These are phyloP conservation scores for Amanita inopinata DNA, from an alignment of 768 basidiomycete genomes.

Conservation along the genomic window DNA sequence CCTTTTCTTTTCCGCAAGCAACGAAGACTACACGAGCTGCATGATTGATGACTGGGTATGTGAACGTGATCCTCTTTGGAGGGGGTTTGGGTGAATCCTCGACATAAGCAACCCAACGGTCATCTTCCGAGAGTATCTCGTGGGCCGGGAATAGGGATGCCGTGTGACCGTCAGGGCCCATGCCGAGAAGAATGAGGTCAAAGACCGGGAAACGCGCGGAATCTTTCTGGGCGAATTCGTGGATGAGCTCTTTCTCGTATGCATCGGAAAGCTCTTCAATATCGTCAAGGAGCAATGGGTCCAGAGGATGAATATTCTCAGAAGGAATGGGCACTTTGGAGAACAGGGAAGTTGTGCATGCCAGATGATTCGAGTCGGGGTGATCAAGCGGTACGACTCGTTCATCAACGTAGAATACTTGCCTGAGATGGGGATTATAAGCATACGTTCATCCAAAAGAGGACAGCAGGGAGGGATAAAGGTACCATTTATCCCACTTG, in stretches of 20 bases:
- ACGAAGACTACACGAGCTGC: slow-evolving; percentile 86
- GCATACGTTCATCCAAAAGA: too few species aligned
- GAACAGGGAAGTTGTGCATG: slow-evolving; percentile 67
- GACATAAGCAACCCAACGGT: slow-evolving; percentile 92
- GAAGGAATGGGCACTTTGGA: slow-evolving; percentile 72
- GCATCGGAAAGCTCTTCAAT: slow-evolving; percentile 73
- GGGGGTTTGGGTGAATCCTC: slow-evolving; percentile 95
- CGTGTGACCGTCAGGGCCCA: slow-evolving; percentile 98
- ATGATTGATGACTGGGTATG: slow-evolving; percentile 86
- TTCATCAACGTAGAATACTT: slow-evolving; percentile 96
- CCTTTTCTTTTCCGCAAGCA: slow-evolving; percentile 75
- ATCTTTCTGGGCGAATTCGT: slow-evolving; percentile 86
- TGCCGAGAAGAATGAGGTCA: slow-evolving; percentile 92
- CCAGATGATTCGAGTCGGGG: slow-evolving; percentile 83
- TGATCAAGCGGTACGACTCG: slow-evolving; percentile 90
- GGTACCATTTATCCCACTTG: slow-evolving; percentile 92
- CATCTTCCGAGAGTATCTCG: slow-evolving; percentile 68
- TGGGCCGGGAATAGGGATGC: slow-evolving; percentile 97
- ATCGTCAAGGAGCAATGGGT: slow-evolving; percentile 54
- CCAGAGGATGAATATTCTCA: slow-evolving; percentile 77
- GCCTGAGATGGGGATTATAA: slow-evolving; percentile 44
- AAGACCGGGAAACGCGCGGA: slow-evolving; percentile 95
- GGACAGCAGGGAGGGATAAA: slow-evolving; percentile 8
- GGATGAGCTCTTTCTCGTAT: slow-evolving; percentile 79
- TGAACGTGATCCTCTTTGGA: slow-evolving; percentile 81